Percentiles rank a stretch among this genome's conserved stretches.
Evolutionary conservation across 495 filamentous ascomycete genomes (phyloP).

Genomic region (Daldinia bambusicola): DNA sequence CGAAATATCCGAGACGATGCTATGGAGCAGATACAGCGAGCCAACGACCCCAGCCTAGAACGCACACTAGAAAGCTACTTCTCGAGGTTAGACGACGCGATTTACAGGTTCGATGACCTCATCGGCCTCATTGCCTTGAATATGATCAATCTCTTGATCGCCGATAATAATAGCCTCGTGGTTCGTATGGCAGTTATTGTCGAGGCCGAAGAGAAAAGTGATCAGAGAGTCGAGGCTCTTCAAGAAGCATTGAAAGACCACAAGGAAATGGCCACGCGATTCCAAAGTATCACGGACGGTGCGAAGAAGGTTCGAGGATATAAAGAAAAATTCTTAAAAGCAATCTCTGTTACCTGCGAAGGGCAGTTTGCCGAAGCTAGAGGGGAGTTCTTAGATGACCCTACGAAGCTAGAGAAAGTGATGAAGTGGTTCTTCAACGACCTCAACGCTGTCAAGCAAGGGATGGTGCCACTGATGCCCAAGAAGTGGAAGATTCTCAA

Average conservation of each 20-base stretch:
- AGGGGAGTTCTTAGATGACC: conserved; percentile 81
- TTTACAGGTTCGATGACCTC: conserved; percentile 96
- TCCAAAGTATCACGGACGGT: conserved; percentile 93
- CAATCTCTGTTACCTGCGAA: conserved; percentile 77
- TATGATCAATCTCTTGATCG: conserved; percentile 83
- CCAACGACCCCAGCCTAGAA: conserved; percentile 76
- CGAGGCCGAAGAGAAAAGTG: conserved; percentile 94
- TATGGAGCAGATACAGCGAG: conserved; percentile 88
- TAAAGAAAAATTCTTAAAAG: conserved; percentile 90
- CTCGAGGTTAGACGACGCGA: conserved; percentile 81
- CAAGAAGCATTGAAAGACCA: conserved; percentile 96
- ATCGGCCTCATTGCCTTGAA: conserved; percentile 88
- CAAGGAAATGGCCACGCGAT: conserved; percentile 88
- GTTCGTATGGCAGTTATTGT: conserved; percentile 91
- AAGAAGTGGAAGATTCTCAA: conserved; percentile 98
- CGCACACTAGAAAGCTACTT: conserved; percentile 90
- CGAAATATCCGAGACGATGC: conserved; percentile 94
- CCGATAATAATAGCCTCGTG: conserved; percentile 86
- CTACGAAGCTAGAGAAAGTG: conserved; percentile 82
- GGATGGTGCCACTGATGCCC: conserved; percentile 89
- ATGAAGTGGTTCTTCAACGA: conserved; percentile 98
- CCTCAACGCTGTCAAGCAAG: conserved; percentile 87
- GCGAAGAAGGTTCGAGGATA: conserved; percentile 93
- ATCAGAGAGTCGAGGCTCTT: conserved; percentile 86
- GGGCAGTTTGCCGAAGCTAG: conserved; percentile 78